phyloP scores from a whole-genome alignment of 2,329 filamentous ascomycete species.

The Pseudogymnoascus destructans region DNA sequence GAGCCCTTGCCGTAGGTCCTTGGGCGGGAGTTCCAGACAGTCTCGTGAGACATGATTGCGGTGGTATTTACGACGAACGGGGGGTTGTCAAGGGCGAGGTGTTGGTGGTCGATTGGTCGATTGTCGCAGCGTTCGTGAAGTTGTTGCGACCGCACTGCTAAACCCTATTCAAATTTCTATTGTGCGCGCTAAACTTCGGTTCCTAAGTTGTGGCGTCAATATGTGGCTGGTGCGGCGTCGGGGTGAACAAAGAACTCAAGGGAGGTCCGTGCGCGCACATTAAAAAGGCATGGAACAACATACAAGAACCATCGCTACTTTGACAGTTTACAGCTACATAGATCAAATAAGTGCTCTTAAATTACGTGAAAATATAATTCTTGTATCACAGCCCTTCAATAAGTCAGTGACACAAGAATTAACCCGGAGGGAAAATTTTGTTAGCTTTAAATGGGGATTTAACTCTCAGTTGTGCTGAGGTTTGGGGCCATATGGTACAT shows the following conservation, averaged over 20 bases:
- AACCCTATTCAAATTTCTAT: slow-evolving; percentile 8
- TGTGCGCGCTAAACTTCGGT: slow-evolving; percentile 10
- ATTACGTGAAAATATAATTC: not conserved
- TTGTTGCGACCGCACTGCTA: slow-evolving; percentile 8
- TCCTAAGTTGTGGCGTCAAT: slow-evolving; percentile 1
- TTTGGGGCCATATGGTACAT: not conserved
- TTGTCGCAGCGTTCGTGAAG: slow-evolving; percentile 8
- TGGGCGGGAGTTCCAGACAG: slow-evolving; percentile 98
- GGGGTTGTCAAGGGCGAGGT: slow-evolving; percentile 9
- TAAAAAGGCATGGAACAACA: not conserved
- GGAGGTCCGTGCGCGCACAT: not conserved
- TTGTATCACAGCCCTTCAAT: not conserved
- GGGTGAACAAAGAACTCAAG: not conserved
- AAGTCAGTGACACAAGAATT: not conserved
- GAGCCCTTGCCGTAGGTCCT: slow-evolving; percentile 95
- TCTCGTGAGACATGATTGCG: slow-evolving; percentile 74
- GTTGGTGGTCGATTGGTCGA: slow-evolving; percentile 9
- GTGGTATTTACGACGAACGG: slow-evolving; percentile 13
- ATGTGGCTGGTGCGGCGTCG: slow-evolving; percentile 8
- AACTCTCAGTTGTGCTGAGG: not conserved
- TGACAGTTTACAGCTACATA: not conserved
- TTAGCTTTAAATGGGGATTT: not conserved
- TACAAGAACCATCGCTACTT: not conserved
- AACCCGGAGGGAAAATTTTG: not conserved
- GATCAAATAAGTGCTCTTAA: not conserved